Conservation (phyloP, 2,329 filamentous ascomycete species). For the Aspergillus niger region DNA sequence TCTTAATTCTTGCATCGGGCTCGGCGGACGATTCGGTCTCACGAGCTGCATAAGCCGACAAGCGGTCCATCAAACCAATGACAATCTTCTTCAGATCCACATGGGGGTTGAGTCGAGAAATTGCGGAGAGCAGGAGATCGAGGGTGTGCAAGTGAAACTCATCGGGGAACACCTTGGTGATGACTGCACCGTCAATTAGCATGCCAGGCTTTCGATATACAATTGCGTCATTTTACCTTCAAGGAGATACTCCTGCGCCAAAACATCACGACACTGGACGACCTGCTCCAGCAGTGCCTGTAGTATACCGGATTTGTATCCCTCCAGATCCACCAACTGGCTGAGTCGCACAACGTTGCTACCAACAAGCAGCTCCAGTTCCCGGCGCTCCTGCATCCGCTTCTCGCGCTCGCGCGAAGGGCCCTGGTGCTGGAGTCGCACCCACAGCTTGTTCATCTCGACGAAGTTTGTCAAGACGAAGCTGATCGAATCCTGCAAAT, state of each 20-base stretch:
- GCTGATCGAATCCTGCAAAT: slow-evolving; percentile 95
- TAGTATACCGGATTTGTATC: slow-evolving; percentile 88
- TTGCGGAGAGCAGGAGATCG: slow-evolving; percentile 90
- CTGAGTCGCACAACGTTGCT: slow-evolving; percentile 95
- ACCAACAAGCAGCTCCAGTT: slow-evolving; percentile 91
- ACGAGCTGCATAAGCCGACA: slow-evolving; percentile 91
- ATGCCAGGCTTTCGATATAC: background rate
- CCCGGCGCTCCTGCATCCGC: slow-evolving; percentile 89
- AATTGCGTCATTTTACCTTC: slow-evolving; percentile 58
- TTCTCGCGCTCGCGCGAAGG: slow-evolving; percentile 93
- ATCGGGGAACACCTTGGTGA: slow-evolving; percentile 98
- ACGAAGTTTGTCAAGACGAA: slow-evolving; percentile 98
- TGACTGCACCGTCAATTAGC: slow-evolving; percentile 59
- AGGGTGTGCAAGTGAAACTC: slow-evolving; percentile 97
- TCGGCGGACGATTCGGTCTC: slow-evolving; percentile 74
- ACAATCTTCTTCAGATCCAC: slow-evolving; percentile 98
- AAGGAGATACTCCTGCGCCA: slow-evolving; percentile 94
- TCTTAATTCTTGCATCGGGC: slow-evolving; percentile 70
- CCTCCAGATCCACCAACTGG: slow-evolving; percentile 90
- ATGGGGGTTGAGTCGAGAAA: slow-evolving; percentile 88
- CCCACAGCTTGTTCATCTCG: slow-evolving; percentile 99
- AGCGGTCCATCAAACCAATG: slow-evolving; percentile 93
- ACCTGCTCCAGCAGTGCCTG: slow-evolving; percentile 92
- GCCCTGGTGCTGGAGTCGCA: slow-evolving; percentile 93
- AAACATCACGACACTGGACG: slow-evolving; percentile 93